phyloP scores from a whole-genome alignment of 2,329 filamentous ascomycete species.

The Hypocreales sp. region DNA sequence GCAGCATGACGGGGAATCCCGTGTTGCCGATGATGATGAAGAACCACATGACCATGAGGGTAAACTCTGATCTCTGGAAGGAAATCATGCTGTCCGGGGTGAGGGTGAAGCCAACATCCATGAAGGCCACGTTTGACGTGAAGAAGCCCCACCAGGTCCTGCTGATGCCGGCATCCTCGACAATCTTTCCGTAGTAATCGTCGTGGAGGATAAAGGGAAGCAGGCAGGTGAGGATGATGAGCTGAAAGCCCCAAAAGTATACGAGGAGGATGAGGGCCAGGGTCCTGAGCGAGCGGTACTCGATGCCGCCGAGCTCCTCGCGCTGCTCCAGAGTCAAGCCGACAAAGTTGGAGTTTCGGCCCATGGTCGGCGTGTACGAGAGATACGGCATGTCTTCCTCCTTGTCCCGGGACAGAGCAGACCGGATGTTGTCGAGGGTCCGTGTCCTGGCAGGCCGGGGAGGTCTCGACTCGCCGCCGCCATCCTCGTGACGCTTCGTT shows the following conservation, averaged over 20 bases:
- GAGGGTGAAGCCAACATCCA: conserved; percentile 85
- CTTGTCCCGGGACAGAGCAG: conserved; percentile 36
- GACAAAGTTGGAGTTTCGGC: conserved; percentile 83
- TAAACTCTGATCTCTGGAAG: conserved; percentile 63
- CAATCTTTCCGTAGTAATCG: conserved; percentile 44
- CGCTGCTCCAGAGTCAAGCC: conserved; percentile 80
- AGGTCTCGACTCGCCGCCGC: conserved; percentile 9
- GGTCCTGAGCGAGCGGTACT: conserved; percentile 84
- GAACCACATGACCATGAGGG: conserved; percentile 64
- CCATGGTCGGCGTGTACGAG: conserved; percentile 85
- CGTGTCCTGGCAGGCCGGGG: conserved; percentile 19
- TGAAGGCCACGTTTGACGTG: conserved; percentile 77
- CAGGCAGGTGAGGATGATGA: conserved; percentile 59
- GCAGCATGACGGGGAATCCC: conserved; percentile 85
- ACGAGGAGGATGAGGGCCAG: conserved; percentile 60
- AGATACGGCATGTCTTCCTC: conserved; percentile 67
- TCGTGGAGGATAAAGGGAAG: conserved; percentile 65
- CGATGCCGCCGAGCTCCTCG: conserved; percentile 89
- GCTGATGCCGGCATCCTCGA: conserved; percentile 45
- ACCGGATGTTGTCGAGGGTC: conserved; percentile 44
- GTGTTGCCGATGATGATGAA: conserved; percentile 92
- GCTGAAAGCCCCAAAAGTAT: conserved; percentile 75
- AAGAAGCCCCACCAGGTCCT: conserved; percentile 88
- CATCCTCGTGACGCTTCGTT: conserved; percentile 21
- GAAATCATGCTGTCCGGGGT: conserved; percentile 90